Evolutionary conservation across 306 rosid species (phyloP), one percentile per base, ranked within the genome.

Genomic region (Acacia confusa): DNA sequence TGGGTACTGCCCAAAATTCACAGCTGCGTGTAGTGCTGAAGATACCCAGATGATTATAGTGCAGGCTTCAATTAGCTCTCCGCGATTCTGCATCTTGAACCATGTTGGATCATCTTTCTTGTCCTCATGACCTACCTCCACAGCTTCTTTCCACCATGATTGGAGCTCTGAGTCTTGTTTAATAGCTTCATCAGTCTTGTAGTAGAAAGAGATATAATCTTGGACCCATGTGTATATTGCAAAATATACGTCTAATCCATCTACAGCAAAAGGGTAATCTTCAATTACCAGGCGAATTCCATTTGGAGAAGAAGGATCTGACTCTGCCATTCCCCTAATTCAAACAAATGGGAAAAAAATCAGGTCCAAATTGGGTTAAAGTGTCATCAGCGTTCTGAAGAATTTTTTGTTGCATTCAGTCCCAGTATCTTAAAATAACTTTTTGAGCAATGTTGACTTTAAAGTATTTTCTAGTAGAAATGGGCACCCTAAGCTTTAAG

Each of bases 1-100:
- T 6, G 95, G 92, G 47, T 89, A 91, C 28, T 91, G 91, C 38
- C 95, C 92, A 24, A 89, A 91, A 82, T 91, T 87, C 34, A 89
- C 90, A 12, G 67, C 67, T 27, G 67, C 67, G 14, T 60, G 67
- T 4, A 60, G 67, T 4, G 67, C 67, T 60, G 67, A 60, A 24
- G 67, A 60, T 3, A 61, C 67, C 67, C 67, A 61, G 16, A 61
- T 61, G 67, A 61, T 25, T 25, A 27, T 61, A 1, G 67, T 25
- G 67, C 67, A 61, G 32, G 36, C 5, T 12, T 61, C 67, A 61
- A 61, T 14, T 61, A 61, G 67, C 8, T 61, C 67, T 61, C 14
- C 17, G 9, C 67, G 34, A 25, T 12, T 61, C 9, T 61, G 67
- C 67, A 61, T 61, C 36, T 25, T 61, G 36, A 61, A 61, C 67